These are phyloP conservation scores for Cymbidium sinense DNA, from an alignment of 106 monocot species.

Conservation along the genomic window DNA sequence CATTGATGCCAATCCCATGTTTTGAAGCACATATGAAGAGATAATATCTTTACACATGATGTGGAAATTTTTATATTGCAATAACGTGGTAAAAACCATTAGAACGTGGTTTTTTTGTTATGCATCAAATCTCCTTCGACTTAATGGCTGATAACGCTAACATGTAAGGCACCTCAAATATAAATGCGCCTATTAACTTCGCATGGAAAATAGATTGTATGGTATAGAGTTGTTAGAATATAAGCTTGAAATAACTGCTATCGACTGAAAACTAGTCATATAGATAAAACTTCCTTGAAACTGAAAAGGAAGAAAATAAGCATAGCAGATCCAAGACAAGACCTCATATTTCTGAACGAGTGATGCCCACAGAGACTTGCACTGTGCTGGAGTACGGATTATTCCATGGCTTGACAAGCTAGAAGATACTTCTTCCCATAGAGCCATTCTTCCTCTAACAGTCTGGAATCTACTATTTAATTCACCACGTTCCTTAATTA, in stretches of 20 bases:
- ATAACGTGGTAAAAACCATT: neutral
- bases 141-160: too few species aligned
- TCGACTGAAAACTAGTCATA: too few species aligned
- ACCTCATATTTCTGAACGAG: slow-evolving; percentile 96
- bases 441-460: slow-evolving; percentile 79
- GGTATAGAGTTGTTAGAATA: too few species aligned
- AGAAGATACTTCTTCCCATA: slow-evolving; percentile 91
- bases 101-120: too few species aligned
- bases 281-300: neutral
- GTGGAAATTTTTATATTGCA: neutral
- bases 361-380: slow-evolving; percentile 99
- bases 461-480: slow-evolving; percentile 64
- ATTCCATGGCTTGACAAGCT: slow-evolving; percentile 48
- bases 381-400: slow-evolving; percentile 69
- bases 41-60: neutral
- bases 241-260: too few species aligned
- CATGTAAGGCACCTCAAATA: too few species aligned
- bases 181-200: too few species aligned
- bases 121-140: too few species aligned
- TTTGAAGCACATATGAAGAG: neutral
- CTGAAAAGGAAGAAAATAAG: neutral
- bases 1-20: neutral
- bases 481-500: slow-evolving; percentile 72
- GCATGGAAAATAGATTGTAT: too few species aligned
- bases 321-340: slow-evolving; percentile 2